A percentile compares a stretch with the other conserved stretches of the same genome.
phyloP scores from a whole-genome alignment of 495 filamentous ascomycete species.

The Podospora didyma region DNA sequence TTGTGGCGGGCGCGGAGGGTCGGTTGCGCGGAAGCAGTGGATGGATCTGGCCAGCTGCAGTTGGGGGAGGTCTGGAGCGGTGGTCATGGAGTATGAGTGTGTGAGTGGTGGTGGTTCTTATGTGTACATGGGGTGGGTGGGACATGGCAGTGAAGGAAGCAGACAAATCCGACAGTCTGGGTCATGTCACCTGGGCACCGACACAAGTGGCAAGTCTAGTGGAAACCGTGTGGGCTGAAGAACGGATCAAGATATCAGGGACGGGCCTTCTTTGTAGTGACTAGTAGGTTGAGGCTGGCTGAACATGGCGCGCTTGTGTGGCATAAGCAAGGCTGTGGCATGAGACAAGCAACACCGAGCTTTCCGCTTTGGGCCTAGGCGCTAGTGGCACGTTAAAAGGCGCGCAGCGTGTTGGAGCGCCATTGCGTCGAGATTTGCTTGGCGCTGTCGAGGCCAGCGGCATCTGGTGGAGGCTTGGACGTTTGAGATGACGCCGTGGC shows the following conservation, averaged over 20 bases:
- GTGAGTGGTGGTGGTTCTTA: neutral
- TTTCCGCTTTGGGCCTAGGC: constrained; percentile 14
- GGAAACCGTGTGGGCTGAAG: neutral
- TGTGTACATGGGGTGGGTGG: neutral
- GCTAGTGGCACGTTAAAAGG: neutral
- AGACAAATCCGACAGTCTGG: constrained; percentile 7
- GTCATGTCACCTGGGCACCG: neutral
- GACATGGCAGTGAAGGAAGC: neutral
- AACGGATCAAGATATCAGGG: neutral
- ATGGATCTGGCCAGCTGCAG: constrained; percentile 18
- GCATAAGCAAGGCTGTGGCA: constrained; percentile 7
- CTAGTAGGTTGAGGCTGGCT: constrained; percentile 16
- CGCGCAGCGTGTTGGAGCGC: neutral
- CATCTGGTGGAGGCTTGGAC: no score
- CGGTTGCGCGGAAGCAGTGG: constrained; percentile 15
- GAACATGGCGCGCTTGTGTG: constrained; percentile 1
- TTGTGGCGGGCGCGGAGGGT: neutral
- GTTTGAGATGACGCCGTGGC: neutral
- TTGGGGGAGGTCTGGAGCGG: no score
- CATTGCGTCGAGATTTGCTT: neutral
- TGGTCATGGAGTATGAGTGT: neutral
- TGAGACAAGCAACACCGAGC: constrained; percentile 19
- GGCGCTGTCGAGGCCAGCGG: no score
- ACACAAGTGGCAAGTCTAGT: neutral
- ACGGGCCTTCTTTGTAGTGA: neutral